phyloP scores from a whole-genome alignment of 257 asterid species.

The Capsicum baccatum region DNA sequence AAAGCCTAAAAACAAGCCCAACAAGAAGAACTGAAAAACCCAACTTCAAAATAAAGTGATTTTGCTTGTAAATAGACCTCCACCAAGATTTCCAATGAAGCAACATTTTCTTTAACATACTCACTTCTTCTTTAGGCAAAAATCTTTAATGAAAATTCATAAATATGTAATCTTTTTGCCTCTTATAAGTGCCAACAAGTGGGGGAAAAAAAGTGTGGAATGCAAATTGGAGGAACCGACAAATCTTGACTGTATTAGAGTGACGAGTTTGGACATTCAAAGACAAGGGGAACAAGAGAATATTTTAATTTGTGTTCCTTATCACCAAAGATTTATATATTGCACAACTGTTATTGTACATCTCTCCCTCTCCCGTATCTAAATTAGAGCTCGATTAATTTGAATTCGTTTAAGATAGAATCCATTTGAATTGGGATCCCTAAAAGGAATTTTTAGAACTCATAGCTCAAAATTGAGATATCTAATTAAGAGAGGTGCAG shows the following conservation, averaged over 20 bases:
- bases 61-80: slow-evolving; percentile 51
- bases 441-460: too few species aligned
- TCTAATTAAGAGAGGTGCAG: too few species aligned
- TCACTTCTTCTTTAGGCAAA: not conserved
- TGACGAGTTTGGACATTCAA: not conserved
- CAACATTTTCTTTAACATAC: slow-evolving; percentile 43
- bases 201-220: not conserved
- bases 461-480: too few species aligned
- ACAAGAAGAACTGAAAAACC: slow-evolving; percentile 58
- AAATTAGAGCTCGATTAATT: too few species aligned
- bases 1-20: slow-evolving; percentile 60
- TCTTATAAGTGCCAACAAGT: not conserved
- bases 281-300: not conserved
- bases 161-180: slow-evolving; percentile 20
- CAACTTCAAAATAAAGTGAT: slow-evolving; percentile 54
- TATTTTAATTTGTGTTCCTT: not conserved
- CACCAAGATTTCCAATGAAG: slow-evolving; percentile 55
- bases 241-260: not conserved
- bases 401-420: too few species aligned
- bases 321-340: not conserved
- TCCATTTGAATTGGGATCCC: too few species aligned
- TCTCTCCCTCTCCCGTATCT: not conserved
- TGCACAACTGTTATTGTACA: not conserved
- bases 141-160: not conserved
- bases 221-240: slow-evolving; percentile 13